Evolutionary conservation across 164 flowering plant genomes (phyloP), one percentile per base, ranked within the genome.

Genomic region (Hamamelis virginiana): DNA sequence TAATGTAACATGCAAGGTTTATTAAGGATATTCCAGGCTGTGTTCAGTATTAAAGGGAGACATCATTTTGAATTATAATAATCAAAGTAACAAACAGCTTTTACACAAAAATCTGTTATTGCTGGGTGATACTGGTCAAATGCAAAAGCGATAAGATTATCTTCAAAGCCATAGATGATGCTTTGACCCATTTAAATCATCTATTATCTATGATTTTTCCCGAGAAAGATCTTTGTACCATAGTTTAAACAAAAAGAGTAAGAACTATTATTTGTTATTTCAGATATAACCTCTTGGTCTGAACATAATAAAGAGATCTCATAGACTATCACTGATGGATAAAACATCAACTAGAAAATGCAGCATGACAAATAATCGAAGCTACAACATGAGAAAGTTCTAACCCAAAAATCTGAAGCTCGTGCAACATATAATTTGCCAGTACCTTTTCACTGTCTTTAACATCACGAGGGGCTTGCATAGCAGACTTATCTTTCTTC

Each of bases 401-500:
- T 18, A 45, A 21, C 5, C n/a, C 18, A 59, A 43, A 41, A 52
- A 25, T 12, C 22, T 22, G 27, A 11, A 33, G 27, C 41, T 61
- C 28, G 27, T n/a, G 46, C 41, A 67, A 26, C 9, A 41, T 10
- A n/a, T 51, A 27, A 43, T 16, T 25, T 9, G 4, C 1, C 9
- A 26, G 21, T 60, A 77, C 78, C 84, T 78, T 75, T 55, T 62
- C 74, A 60, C 67, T 48, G 48, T 66, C 48, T 45, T 56, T 60
- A 16, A 11, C 45, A 2, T 23, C 64, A 72, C 69, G 51, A 50
- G 69, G 13, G 0, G 55, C 46, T 64, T 66, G 77, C 33, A 76
- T 66, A 67, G 65, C 18, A 45, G 78, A 26, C 52, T 50, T 21
- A 48, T 80, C 86, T 80, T 79, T 87, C 70, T 80, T 80, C 69